These are phyloP conservation scores for Paxillus rubicundulus DNA, from an alignment of 768 basidiomycete genomes.

Conservation along the genomic window DNA sequence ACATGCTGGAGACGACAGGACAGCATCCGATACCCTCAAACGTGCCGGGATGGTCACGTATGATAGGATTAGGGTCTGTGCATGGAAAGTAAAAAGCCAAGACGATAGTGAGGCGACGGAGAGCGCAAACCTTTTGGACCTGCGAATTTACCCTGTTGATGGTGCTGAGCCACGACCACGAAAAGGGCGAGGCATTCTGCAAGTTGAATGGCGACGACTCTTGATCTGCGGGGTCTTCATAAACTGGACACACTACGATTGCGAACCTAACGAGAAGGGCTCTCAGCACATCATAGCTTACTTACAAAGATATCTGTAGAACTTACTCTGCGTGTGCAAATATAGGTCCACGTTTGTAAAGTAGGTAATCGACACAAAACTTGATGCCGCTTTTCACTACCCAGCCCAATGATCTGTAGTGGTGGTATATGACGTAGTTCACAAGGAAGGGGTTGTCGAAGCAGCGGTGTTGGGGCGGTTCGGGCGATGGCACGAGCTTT, in stretches of 20 bases:
- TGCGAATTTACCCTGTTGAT: conserved; percentile 95
- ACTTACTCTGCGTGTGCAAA: conserved; percentile 94
- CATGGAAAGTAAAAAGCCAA: background rate
- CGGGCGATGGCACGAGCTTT: conserved; percentile 28
- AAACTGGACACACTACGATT: conserved; percentile 85
- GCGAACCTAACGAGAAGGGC: conserved; percentile 62
- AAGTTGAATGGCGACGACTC: conserved; percentile 60
- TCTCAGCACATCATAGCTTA: background rate
- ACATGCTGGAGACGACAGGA: conserved; percentile 70
- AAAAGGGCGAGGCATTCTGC: conserved; percentile 66
- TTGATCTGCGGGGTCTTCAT: conserved; percentile 78
- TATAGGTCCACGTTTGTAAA: conserved; percentile 93
- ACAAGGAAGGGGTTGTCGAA: conserved; percentile 93
- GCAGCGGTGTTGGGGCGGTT: conserved; percentile 36
- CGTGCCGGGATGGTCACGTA: conserved; percentile 91
- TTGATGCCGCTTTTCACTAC: conserved; percentile 95
- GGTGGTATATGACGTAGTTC: conserved; percentile 88
- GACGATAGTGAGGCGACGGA: conserved; percentile 2
- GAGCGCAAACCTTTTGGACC: conserved; percentile 79
- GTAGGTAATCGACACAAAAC: conserved; percentile 92
- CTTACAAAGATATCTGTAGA: background rate
- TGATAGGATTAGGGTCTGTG: conserved; percentile 81
- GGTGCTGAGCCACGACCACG: conserved; percentile 97
- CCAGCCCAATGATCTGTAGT: conserved; percentile 96
- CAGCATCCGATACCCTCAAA: conserved; percentile 47